Evolutionary conservation across 2,329 filamentous ascomycete species (phyloP).

Genomic region (Aureobasidium pullulans): DNA sequence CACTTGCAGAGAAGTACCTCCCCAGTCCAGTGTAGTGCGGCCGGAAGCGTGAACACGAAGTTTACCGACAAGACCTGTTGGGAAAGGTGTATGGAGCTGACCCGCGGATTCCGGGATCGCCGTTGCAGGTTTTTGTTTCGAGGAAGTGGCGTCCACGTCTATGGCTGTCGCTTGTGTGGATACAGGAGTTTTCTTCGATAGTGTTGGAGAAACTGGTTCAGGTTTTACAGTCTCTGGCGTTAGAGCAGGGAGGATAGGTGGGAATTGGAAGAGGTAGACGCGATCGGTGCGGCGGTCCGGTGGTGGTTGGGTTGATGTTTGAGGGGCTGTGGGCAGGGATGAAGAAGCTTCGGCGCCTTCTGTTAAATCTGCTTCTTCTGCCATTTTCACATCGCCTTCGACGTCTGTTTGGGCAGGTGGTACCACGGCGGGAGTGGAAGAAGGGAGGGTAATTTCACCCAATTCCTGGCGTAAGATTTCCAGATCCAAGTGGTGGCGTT

Average conservation of each 20-base stretch:
- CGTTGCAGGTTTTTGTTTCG: conserved; percentile 19
- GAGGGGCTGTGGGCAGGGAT: not conserved
- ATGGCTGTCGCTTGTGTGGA: not conserved
- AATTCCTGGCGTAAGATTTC: conserved; percentile 42
- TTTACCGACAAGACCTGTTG: conserved; percentile 47
- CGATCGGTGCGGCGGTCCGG: conserved; percentile 43
- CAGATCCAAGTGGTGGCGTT: conserved; percentile 40
- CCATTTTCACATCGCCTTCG: conserved; percentile 36
- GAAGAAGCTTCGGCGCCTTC: conserved; percentile 7
- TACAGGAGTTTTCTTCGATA: conserved; percentile 1
- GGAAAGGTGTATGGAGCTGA: conserved; percentile 29
- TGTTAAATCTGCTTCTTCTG: conserved; percentile 19
- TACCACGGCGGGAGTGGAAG: not conserved
- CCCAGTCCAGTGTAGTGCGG: conserved; percentile 55
- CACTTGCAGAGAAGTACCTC: conserved; percentile 52
- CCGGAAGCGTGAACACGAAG: conserved; percentile 56
- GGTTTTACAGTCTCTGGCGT: conserved; percentile 23
- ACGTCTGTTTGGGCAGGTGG: conserved; percentile 23
- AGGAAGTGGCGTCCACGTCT: conserved; percentile 1
- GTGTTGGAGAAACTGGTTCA: conserved; percentile 16
- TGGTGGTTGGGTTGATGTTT: not conserved
- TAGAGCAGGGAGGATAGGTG: conserved; percentile 54
- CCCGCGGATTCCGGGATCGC: conserved; percentile 16
- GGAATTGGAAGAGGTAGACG: conserved; percentile 58
- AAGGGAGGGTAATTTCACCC: conserved; percentile 28